Conservation (phyloP, 257 asterid genomes). For the Solanum bulbocastanum region DNA sequence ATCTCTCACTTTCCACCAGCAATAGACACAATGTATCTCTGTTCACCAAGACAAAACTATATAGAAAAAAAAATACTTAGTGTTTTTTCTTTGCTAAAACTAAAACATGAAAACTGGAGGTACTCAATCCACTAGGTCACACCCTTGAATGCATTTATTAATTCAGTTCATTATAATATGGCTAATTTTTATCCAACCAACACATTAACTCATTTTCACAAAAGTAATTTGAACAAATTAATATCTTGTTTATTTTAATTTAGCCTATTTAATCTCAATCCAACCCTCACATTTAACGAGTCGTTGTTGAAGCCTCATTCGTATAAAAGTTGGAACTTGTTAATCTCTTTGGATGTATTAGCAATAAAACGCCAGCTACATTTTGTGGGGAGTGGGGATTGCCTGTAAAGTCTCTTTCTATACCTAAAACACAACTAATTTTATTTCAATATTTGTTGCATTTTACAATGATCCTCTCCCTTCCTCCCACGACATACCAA, state of each 20-base stretch:
- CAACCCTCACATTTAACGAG: background rate
- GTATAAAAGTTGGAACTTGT: background rate
- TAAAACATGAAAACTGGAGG: rapidly evolving
- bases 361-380: background rate
- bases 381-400: background rate
- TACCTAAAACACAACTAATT: background rate
- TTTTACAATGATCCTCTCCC: background rate
- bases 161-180: background rate
- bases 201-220: background rate
- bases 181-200: background rate
- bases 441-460: background rate
- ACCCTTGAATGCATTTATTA: background rate
- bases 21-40: rapidly evolving
- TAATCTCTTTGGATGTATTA: background rate
- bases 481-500: background rate
- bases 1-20: no score
- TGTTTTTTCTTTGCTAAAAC: background rate
- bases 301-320: background rate
- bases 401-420: background rate
- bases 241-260: background rate
- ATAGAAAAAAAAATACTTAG: background rate
- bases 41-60: rapidly evolving
- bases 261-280: background rate
- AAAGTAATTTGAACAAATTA: background rate
- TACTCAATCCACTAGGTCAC: rapidly evolving